Evolutionary conservation across 371 early-diverging fungal genomes (phyloP).

Genomic region (Sporodiniella umbellata): DNA sequence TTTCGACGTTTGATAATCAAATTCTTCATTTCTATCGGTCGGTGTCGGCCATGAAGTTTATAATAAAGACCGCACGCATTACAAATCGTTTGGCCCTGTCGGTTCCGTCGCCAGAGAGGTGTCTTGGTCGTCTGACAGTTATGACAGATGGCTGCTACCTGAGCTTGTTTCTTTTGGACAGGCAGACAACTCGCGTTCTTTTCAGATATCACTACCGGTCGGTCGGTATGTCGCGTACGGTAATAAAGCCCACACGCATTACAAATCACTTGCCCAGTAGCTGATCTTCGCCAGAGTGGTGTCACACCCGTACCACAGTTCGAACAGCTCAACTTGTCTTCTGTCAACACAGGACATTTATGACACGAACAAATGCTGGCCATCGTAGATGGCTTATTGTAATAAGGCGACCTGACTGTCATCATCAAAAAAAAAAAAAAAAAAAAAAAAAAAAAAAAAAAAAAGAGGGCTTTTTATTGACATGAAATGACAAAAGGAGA

Average conservation of each 20-base stretch:
- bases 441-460: not conserved
- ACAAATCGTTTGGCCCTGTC: conserved; percentile 65
- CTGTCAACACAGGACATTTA: too few relatives aligned
- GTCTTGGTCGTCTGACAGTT: conserved; percentile 79
- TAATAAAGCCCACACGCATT: conserved; percentile 90
- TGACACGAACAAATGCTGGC: conserved; percentile 52
- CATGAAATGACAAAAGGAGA: too few relatives aligned
- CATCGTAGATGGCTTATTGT: conserved; percentile 50
- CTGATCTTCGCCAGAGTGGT: conserved; percentile 90
- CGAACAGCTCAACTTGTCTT: too few relatives aligned
- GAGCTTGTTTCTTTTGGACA: too few relatives aligned
- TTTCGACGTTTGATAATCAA: conserved; percentile 57
- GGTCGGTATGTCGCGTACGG: conserved; percentile 79
- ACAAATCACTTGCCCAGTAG: conserved; percentile 80
- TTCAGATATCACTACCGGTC: conserved; percentile 49
- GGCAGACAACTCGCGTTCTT: conserved; percentile 12
- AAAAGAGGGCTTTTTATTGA: not conserved
- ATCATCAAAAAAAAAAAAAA: too few relatives aligned
- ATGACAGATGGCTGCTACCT: too few relatives aligned
- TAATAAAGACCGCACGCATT: conserved; percentile 84
- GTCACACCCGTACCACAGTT: conserved; percentile 91
- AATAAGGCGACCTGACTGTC: conserved; percentile 52
- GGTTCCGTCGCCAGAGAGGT: conserved; percentile 80
- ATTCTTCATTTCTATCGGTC: conserved; percentile 55
- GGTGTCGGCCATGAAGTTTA: conserved; percentile 63